Evolutionary conservation across 2,329 filamentous ascomycete genomes (phyloP).

Genomic region (Meredithiella fracta): DNA sequence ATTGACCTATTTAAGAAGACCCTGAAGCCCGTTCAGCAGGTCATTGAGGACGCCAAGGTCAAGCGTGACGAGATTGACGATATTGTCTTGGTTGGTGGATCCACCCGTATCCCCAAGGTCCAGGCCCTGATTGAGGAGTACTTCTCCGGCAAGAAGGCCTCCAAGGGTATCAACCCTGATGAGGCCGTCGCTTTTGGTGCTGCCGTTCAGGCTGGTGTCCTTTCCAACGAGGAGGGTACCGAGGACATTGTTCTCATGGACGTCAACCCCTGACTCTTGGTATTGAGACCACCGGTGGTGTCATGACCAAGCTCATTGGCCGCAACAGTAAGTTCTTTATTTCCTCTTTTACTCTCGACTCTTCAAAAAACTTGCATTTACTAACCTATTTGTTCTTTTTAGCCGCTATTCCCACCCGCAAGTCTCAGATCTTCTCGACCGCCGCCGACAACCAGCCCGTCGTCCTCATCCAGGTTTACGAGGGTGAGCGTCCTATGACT

Average conservation of each 20-base stretch:
- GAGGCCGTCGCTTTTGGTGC: conserved; percentile 97
- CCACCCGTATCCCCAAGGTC: conserved; percentile 98
- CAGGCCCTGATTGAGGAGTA: conserved; percentile 87
- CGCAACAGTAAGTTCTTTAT: conserved; percentile 45
- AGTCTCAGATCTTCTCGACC: conserved; percentile 95
- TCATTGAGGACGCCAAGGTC: conserved; percentile 93
- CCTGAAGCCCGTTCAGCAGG: conserved; percentile 95
- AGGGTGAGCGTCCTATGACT: conserved; percentile 85
- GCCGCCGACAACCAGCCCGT: conserved; percentile 93
- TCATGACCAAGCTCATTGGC: conserved; percentile 94
- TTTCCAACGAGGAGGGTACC: conserved; percentile 73
- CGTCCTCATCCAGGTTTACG: conserved; percentile 86
- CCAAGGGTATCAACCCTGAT: conserved; percentile 98
- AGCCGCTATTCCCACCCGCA: conserved; percentile 77
- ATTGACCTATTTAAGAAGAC: conserved; percentile 99
- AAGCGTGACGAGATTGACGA: conserved; percentile 92
- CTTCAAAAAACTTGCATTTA: neutral
- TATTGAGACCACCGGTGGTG: conserved; percentile 93
- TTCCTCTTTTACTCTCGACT: neutral
- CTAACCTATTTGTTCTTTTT: neutral
- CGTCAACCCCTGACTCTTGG: conserved; percentile 87
- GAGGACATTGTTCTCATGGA: conserved; percentile 84
- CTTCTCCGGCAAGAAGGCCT: conserved; percentile 89
- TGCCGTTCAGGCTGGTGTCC: conserved; percentile 89
- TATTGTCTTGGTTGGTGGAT: conserved; percentile 95